Base-by-base conservation (phyloP, 2,329 filamentous ascomycete species). In the Botrytis aclada region DNA sequence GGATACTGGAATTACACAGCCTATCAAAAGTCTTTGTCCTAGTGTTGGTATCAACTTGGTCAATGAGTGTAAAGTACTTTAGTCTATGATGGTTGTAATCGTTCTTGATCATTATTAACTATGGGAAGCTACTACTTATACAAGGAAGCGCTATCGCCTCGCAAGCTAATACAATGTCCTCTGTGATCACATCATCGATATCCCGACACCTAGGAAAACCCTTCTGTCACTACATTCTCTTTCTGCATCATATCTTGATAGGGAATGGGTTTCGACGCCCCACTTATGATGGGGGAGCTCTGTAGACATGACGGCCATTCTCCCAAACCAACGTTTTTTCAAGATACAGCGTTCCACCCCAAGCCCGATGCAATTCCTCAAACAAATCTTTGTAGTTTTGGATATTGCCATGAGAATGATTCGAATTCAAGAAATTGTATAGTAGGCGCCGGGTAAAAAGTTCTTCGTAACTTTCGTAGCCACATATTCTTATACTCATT, bases 401-500 rank as follows among this genome's bases (percentile, higher is more conserved):
- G 22, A 54, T 14, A 5, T 14, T 3, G 1, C 29, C 37, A 22
- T 18, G 1, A n/a, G 14, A 4, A 47, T n/a, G 9, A 16, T n/a
- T n/a, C n/a, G 18, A 3, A 25, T 4, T 51, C 25, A 4, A 4
- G 14, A 10, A n/a, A 51, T 18, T 29, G 16, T 8, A 9, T 56
- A 4, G 1, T n/a, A 0, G 5, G 12, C 1, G 25, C 12, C 2
- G 4, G 12, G 3, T 1, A n/a, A 54, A 1, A 29, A 56, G 51
- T n/a, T 32, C 43, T 37, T 12, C 22, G 25, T 66, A 66, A n/a
- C 32, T 66, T 22, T 8, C 14, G 14, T 5, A 39, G 54, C 2
- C 16, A 4, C 3, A 3, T 39, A 66, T 29, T 66, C 16, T 66
- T 3, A 54, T 14, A n/a, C 16, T n/a, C 16, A 47, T 66, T 8